Evolutionary conservation across 257 asterid species (phyloP), one percentile per base, ranked within the genome.

Genomic region (Leonotis leonurus): DNA sequence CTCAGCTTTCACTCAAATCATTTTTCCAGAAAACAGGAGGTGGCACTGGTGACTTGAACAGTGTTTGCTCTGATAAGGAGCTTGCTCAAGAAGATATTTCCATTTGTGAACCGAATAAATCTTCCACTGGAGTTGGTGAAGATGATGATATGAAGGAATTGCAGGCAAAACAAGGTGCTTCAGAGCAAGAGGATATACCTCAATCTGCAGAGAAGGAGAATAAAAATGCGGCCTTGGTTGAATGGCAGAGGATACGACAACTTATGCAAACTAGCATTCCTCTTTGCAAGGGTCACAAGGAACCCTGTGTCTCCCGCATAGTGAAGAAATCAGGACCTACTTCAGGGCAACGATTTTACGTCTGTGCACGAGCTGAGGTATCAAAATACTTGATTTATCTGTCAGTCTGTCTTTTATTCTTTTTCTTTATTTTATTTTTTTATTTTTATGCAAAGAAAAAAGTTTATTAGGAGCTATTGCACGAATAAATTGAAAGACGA

Each of bases 351-450:
- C 84, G 83, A 52, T 92, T 92, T 80, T 92, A 81, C 64, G 95
- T 82, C 29, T 92, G 99, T 70, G 90, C 95, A 17, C 97, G 97
- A 40, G 95, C 95, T 61, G 96, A 92, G 98, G 96, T 88, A 88
- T 60, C 60, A 32, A 20, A 44, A 26, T 33, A 24, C 13, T 64
- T 69, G 21, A 56, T 60, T 33, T 32, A 46, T 49, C 36, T 63
- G 30, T 18, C 32, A 57, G 25, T 64, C 56, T 49, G 1, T 54
- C 49, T 29, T 67, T 70, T 53, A n/a, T n/a, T n/a, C n/a, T n/a
- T n/a, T n/a, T n/a, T n/a, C n/a, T n/a, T n/a, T n/a, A n/a, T n/a
- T n/a, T n/a, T n/a, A n/a, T n/a, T n/a, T n/a, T n/a, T n/a, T n/a
- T n/a, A n/a, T n/a, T n/a, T n/a, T n/a, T n/a, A n/a, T n/a, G n/a